Evolutionary conservation across 306 rosid genomes (phyloP).

Genomic region (Coriaria nepalensis): DNA sequence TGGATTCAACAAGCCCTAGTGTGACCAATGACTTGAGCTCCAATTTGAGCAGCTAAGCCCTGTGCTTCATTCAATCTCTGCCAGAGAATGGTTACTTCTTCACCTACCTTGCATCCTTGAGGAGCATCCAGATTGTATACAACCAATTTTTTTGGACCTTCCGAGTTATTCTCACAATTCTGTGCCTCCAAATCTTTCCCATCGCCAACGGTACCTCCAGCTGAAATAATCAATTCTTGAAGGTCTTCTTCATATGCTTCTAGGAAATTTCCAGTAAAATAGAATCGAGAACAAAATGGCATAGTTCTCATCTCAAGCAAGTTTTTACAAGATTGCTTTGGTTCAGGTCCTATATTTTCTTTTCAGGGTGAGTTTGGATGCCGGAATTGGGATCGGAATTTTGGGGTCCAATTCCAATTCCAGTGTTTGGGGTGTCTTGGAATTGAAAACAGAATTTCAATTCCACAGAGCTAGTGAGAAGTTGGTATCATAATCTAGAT

Average conservation of each 20-base stretch:
- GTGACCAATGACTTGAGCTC: constrained; percentile 53
- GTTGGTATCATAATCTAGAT: neutral
- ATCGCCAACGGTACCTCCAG: constrained; percentile 49
- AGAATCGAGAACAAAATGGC: constrained; percentile 2
- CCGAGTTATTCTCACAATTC: constrained; percentile 9
- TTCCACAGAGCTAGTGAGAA: no score
- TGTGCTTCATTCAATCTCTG: constrained; percentile 63
- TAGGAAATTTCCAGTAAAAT: constrained; percentile 60
- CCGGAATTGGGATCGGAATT: no score
- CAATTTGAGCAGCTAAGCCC: constrained; percentile 45
- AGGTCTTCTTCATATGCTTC: constrained; percentile 46
- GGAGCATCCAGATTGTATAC: constrained; percentile 84
- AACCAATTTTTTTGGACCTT: constrained; percentile 27
- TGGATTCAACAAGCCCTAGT: constrained; percentile 89
- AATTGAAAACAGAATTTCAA: no score
- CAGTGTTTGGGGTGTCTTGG: no score
- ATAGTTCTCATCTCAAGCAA: no score
- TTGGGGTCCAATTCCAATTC: no score
- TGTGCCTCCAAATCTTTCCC: constrained; percentile 29
- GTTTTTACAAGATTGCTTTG: no score
- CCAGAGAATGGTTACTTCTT: constrained; percentile 78
- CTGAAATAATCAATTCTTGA: constrained; percentile 46
- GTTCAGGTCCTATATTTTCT: no score
- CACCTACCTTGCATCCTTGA: constrained; percentile 58
- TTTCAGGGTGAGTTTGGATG: no score